Evolutionary conservation across 177 flowering plant genomes (phyloP), one percentile per base, ranked within the genome.

Genomic region (Vitis hybrid): DNA sequence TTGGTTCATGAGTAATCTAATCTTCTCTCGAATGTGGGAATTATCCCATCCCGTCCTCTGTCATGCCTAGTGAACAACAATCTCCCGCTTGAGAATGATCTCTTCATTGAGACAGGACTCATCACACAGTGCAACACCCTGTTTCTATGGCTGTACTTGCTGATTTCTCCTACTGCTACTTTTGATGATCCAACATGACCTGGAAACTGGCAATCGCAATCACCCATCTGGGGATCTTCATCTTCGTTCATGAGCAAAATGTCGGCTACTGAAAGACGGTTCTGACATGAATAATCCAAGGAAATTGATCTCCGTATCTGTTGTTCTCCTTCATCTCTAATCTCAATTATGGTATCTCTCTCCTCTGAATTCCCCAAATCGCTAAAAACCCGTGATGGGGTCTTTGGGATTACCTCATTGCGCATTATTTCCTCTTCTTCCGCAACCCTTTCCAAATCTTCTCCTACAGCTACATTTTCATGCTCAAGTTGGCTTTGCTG

Each of bases 251-350:
- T 68, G 0, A 58, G 26, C 73, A 87, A 55, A 19, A 85, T 64
- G 61, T 90, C 90, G 1, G 90, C 85, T 50, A 84, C 76, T 0
- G 81, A 82, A 61, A 83, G 58, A 5, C 67, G 78, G 15, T n/a
- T 66, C 26, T 31, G 88, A 59, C 68, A 14, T 14, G 73, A 68
- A 69, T 71, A 68, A 72, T 82, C 90, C 93, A 88, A 82, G 0
- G 97, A 92, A 68, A 86, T 49, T 11, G 93, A 88, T 76, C 97
- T 82, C 74, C 91, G 79, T 14, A 83, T 74, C 2, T 50, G 68
- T n/a, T 72, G 78, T 54, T 59, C 31, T 5, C 63, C 77, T 59
- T 67, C 82, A 5, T 76, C 83, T 67, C 77, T 69, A n/a, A 88
- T 75, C 77, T 87, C 90, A 76, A 83, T 80, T 61, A 85, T 66